These are phyloP conservation scores for Ogataea pignaliae DNA, from an alignment of 805 yeast species.

Conservation along the genomic window DNA sequence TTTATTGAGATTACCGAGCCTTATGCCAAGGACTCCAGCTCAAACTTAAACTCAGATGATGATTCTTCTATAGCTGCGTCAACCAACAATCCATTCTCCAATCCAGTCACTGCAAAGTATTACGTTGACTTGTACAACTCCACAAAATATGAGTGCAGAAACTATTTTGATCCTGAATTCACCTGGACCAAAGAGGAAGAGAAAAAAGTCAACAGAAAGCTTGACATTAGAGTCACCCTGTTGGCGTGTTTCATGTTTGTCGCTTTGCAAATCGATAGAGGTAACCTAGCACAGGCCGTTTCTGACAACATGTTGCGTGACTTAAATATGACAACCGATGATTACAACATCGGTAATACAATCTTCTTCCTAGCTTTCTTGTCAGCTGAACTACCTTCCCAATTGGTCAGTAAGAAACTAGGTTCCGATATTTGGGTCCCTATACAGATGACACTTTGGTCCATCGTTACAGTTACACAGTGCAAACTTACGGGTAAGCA, in stretches of 20 bases:
- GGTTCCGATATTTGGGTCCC: conserved; percentile 67
- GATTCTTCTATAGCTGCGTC: too few species aligned
- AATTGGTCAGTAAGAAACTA: conserved; percentile 54
- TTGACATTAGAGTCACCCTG: conserved; percentile 51
- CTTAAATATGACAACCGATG: conserved; percentile 47
- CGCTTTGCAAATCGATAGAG: conserved; percentile 55
- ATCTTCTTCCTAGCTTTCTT: conserved; percentile 50
- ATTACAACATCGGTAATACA: conserved; percentile 57
- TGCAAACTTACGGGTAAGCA: conserved; percentile 36
- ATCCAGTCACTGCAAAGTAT: conserved; percentile 43
- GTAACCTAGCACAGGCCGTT: conserved; percentile 49
- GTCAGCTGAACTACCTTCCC: conserved; percentile 60
- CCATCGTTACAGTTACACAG: conserved; percentile 50
- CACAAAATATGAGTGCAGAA: conserved; percentile 50
- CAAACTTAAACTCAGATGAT: not conserved
- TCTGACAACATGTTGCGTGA: conserved; percentile 54
- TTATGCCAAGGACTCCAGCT: too few species aligned
- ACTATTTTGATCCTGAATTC: conserved; percentile 52
- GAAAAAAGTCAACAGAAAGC: conserved; percentile 40
- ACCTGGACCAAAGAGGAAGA: conserved; percentile 55
- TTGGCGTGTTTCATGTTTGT: conserved; percentile 59
- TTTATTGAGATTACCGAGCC: too few species aligned
- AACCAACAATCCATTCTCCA: conserved; percentile 33
- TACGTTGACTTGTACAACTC: conserved; percentile 43
- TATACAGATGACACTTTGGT: conserved; percentile 52